A percentile compares a stretch with the other conserved stretches of the same genome.
Conservation (phyloP, 2,329 filamentous ascomycete genomes). For the Blastomyces percursus region DNA sequence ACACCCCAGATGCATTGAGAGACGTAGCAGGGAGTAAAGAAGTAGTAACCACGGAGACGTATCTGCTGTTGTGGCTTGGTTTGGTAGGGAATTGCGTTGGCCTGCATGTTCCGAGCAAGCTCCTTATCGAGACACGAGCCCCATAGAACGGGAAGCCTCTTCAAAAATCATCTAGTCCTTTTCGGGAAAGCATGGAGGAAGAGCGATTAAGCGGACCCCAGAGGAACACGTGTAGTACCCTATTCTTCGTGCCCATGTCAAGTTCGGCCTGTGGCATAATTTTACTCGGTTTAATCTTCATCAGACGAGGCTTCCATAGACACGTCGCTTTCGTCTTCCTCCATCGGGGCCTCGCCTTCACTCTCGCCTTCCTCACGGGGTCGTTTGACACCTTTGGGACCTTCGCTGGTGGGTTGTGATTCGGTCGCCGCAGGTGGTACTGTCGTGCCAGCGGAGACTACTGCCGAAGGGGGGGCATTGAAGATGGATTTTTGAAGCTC, state of each 20-base stretch:
- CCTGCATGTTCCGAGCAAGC: constrained; percentile 61
- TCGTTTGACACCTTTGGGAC: constrained; percentile 55
- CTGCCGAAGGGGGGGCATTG: constrained; percentile 45
- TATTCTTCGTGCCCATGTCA: not conserved
- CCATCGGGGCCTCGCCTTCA: constrained; percentile 45
- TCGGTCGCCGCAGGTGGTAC: constrained; percentile 40
- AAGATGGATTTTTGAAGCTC: constrained; percentile 73
- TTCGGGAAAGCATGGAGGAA: not conserved
- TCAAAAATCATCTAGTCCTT: constrained; percentile 8
- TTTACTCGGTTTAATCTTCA: constrained; percentile 46
- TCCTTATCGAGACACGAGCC: constrained; percentile 29
- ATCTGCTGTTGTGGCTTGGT: constrained; percentile 84
- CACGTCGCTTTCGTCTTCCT: constrained; percentile 59
- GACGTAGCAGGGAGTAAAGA: constrained; percentile 40
- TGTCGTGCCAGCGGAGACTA: constrained; percentile 32
- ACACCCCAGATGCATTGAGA: constrained; percentile 70
- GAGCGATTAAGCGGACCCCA: not conserved
- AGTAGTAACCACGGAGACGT: constrained; percentile 45
- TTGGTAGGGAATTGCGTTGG: constrained; percentile 70
- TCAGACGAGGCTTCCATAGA: constrained; percentile 62
- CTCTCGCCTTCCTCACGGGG: constrained; percentile 54
- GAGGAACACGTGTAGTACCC: not conserved
- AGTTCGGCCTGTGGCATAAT: not conserved
- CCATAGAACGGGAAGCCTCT: constrained; percentile 14
- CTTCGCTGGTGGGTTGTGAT: constrained; percentile 43